Conservation (phyloP, 2,329 filamentous ascomycete species). For the Thyridium curvatum region DNA sequence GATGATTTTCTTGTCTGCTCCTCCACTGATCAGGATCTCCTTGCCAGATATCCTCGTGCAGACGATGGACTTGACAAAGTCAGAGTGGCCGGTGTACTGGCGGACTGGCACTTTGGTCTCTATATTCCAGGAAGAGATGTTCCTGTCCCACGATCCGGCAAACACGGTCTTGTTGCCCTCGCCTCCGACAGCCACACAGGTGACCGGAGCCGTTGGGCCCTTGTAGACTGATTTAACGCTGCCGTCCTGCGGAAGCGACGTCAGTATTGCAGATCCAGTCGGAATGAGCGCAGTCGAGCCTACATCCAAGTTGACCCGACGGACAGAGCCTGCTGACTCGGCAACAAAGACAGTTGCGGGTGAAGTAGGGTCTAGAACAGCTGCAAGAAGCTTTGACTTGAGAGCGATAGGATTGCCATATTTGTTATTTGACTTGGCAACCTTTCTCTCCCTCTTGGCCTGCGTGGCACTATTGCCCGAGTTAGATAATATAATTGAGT, state of each 20-base stretch:
- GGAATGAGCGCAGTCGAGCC: slow-evolving; percentile 8
- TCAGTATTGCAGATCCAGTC: background rate
- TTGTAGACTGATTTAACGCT: slow-evolving; percentile 49
- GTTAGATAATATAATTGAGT: slow-evolving; percentile 28
- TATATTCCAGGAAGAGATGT: slow-evolving; percentile 78
- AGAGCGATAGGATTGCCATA: slow-evolving; percentile 75
- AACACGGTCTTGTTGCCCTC: slow-evolving; percentile 56
- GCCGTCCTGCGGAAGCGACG: slow-evolving; percentile 23
- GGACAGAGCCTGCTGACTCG: slow-evolving; percentile 77
- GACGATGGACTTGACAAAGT: slow-evolving; percentile 84
- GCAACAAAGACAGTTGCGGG: slow-evolving; percentile 65
- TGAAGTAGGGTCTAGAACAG: slow-evolving; percentile 59
- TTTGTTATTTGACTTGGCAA: slow-evolving; percentile 66
- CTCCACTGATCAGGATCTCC: slow-evolving; percentile 65
- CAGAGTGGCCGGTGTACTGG: slow-evolving; percentile 69
- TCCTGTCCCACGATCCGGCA: slow-evolving; percentile 92
- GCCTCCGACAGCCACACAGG: slow-evolving; percentile 64
- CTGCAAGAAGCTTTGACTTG: slow-evolving; percentile 79
- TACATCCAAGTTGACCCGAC: slow-evolving; percentile 71
- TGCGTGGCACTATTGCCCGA: slow-evolving; percentile 36
- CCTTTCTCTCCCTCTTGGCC: slow-evolving; percentile 51
- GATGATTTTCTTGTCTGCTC: slow-evolving; percentile 72
- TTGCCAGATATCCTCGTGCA: slow-evolving; percentile 54
- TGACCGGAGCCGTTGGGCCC: slow-evolving; percentile 74
- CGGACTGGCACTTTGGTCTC: slow-evolving; percentile 45